phyloP scores from a whole-genome alignment of 257 asterid species.

The Solanum pimpinellifolium region DNA sequence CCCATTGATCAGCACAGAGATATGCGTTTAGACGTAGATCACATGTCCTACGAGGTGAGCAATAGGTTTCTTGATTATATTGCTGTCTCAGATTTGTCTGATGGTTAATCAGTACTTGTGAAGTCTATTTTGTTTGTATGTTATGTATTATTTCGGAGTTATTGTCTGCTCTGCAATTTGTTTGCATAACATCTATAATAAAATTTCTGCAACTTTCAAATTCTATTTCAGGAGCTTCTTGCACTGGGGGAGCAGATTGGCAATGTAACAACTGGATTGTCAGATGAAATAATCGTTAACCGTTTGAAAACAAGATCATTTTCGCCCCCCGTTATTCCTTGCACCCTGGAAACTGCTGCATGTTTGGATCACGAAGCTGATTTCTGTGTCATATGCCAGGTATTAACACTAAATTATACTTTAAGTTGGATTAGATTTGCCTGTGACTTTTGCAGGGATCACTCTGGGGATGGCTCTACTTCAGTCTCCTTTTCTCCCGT shows the following conservation, averaged over 20 bases:
- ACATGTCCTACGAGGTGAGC: conserved; percentile 69
- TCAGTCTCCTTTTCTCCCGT: neutral
- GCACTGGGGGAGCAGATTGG: conserved; percentile 87
- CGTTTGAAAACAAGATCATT: conserved; percentile 47
- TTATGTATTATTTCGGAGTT: neutral
- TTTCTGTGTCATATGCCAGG: conserved; percentile 84
- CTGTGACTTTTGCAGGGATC: neutral
- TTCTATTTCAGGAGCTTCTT: conserved; percentile 62
- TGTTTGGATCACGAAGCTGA: conserved; percentile 30
- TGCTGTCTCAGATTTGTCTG: neutral
- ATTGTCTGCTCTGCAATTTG: neutral
- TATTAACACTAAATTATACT: neutral
- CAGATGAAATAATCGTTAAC: conserved; percentile 36
- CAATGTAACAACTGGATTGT: conserved; percentile 61
- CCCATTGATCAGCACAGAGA: conserved; percentile 66
- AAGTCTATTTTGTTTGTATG: neutral
- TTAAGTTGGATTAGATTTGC: neutral
- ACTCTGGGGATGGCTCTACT: neutral
- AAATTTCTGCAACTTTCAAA: neutral
- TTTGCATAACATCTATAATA: neutral
- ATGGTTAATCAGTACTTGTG: neutral
- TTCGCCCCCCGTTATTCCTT: conserved; percentile 12
- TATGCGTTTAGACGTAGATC: conserved; percentile 42
- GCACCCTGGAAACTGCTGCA: conserved; percentile 17
- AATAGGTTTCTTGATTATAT: neutral